Evolutionary conservation across 345 rosid species (phyloP).

Genomic region (Boechera stricta): DNA sequence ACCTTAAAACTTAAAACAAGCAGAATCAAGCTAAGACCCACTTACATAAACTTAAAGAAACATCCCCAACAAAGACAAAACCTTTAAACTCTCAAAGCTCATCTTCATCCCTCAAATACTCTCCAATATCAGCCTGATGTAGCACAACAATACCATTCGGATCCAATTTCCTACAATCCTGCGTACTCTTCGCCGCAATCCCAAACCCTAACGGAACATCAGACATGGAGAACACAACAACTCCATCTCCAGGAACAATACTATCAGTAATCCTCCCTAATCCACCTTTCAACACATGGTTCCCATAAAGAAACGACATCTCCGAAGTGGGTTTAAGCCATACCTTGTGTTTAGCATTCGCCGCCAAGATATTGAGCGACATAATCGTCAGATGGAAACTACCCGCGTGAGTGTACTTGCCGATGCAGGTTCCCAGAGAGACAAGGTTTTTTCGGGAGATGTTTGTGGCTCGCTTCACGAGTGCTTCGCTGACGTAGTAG

Average conservation of each 20-base stretch:
- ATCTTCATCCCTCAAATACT: conserved; percentile 91
- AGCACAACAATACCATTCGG: conserved; percentile 86
- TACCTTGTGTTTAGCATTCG: conserved; percentile 85
- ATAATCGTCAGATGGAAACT: conserved; percentile 77
- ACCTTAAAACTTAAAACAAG: conserved; percentile 14
- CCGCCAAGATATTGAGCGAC: conserved; percentile 64
- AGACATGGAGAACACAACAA: conserved; percentile 85
- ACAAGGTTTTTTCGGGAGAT: conserved; percentile 61
- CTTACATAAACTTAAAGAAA: neutral
- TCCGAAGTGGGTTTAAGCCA: conserved; percentile 96
- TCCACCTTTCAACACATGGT: conserved; percentile 91
- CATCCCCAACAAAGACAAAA: conserved; percentile 1
- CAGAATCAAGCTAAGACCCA: conserved; percentile 25
- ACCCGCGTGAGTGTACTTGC: conserved; percentile 80
- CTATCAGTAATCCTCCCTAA: conserved; percentile 86
- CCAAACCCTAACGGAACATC: conserved; percentile 92
- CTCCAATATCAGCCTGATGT: conserved; percentile 87
- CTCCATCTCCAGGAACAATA: conserved; percentile 80
- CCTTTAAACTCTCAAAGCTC: conserved; percentile 55
- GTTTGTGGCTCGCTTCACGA: conserved; percentile 89
- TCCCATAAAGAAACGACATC: conserved; percentile 92
- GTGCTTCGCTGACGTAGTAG: conserved; percentile 76
- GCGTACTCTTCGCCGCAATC: conserved; percentile 74
- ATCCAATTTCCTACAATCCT: conserved; percentile 88
- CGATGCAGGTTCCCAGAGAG: conserved; percentile 82